Conservation (phyloP, 164 flowering plant genomes). For the Brasenia schreberi region DNA sequence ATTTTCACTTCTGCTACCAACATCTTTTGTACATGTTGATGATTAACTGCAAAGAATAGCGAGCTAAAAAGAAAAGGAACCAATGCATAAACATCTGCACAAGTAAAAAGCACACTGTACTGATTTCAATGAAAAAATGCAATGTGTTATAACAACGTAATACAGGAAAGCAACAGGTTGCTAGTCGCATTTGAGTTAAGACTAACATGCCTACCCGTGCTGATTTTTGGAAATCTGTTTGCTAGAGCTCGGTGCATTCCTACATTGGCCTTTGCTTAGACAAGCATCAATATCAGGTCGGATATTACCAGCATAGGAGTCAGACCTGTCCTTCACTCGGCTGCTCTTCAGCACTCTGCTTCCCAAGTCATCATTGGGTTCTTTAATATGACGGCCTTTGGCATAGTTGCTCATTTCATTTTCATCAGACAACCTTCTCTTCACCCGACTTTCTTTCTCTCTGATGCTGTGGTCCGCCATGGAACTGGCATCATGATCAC, state of each 20-base stretch:
- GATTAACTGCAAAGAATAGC: too few relatives aligned
- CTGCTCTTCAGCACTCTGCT: conserved; percentile 22
- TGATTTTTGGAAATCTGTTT: conserved; percentile 12
- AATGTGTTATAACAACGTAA: too few relatives aligned
- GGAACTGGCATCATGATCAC: conserved; percentile 31
- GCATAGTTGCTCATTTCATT: conserved; percentile 28
- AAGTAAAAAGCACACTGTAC: too few relatives aligned
- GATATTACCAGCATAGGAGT: conserved; percentile 27
- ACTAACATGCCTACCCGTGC: conserved; percentile 7
- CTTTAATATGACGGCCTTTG: conserved; percentile 26
- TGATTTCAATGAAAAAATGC: too few relatives aligned
- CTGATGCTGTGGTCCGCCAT: conserved; percentile 21
- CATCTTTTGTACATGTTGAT: too few relatives aligned
- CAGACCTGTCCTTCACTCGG: conserved; percentile 33
- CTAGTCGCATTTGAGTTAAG: too few relatives aligned
- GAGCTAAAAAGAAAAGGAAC: too few relatives aligned
- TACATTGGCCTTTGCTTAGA: conserved; percentile 10
- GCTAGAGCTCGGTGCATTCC: conserved; percentile 14
- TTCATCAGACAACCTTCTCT: conserved; percentile 23
- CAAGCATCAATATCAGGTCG: conserved; percentile 14
- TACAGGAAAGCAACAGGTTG: too few relatives aligned
- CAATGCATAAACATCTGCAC: too few relatives aligned
- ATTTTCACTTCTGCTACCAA: too few relatives aligned
- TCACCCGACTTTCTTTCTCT: conserved; percentile 31
- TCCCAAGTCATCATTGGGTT: conserved; percentile 23